Conservation (phyloP, 345 rosid species). For the Atalantia buxifolia region DNA sequence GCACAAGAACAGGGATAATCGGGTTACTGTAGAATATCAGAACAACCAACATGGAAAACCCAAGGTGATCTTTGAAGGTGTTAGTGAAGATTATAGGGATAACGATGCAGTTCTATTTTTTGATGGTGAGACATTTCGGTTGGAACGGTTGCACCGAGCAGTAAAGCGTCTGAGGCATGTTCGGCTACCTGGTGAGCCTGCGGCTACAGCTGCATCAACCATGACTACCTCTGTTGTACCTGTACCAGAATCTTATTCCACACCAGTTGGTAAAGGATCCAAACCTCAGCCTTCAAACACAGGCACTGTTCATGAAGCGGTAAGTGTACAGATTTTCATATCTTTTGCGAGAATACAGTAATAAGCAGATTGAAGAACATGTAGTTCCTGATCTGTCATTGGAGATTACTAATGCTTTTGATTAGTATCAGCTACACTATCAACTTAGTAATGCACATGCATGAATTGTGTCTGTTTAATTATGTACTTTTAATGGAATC, state of each 20-base stretch:
- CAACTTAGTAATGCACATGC: neutral
- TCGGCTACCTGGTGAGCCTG: conserved; percentile 50
- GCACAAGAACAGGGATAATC: conserved; percentile 60
- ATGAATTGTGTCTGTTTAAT: neutral
- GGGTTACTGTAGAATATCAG: conserved; percentile 70
- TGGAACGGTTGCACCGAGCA: conserved; percentile 66
- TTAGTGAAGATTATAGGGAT: conserved; percentile 64
- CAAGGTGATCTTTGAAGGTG: conserved; percentile 67
- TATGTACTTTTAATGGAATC: neutral
- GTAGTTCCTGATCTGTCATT: neutral
- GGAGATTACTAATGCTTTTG: neutral
- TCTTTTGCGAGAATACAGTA: neutral
- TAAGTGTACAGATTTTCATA: conserved; percentile 20
- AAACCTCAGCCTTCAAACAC: conserved; percentile 28
- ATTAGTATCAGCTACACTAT: neutral
- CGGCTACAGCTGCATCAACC: conserved; percentile 23
- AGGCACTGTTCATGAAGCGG: conserved; percentile 23
- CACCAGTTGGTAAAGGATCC: conserved; percentile 31
- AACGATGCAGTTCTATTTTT: conserved; percentile 70
- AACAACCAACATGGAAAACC: conserved; percentile 68
- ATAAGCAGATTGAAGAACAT: neutral
- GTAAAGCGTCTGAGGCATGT: conserved; percentile 65
- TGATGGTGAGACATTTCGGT: conserved; percentile 57
- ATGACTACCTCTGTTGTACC: conserved; percentile 28
- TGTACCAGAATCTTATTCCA: conserved; percentile 34